A percentile compares a stretch with the other conserved stretches of the same genome.
These are phyloP conservation scores for Symmetrospora coprosmae DNA, from an alignment of 768 basidiomycete genomes.

Conservation along the genomic window DNA sequence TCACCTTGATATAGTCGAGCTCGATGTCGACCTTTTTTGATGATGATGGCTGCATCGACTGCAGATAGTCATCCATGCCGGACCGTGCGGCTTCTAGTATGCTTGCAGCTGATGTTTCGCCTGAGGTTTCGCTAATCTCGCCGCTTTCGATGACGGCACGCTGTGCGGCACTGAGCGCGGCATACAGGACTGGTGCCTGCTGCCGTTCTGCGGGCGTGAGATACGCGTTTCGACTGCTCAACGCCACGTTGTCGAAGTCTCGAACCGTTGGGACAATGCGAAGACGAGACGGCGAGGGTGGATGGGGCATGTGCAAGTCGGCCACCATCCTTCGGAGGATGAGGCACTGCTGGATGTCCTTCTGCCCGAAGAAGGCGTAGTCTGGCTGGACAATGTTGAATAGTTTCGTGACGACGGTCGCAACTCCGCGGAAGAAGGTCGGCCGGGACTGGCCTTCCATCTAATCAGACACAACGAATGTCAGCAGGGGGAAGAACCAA, in stretches of 20 bases:
- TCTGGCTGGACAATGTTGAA: slow-evolving; percentile 64
- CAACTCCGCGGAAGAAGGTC: slow-evolving; percentile 86
- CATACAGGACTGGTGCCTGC: slow-evolving; percentile 54
- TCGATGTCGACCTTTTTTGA: slow-evolving; percentile 43
- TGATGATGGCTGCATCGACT: slow-evolving; percentile 18
- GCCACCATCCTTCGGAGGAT: slow-evolving; percentile 60
- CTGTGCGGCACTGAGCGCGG: slow-evolving; percentile 52
- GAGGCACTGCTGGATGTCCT: slow-evolving; percentile 92
- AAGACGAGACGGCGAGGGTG: slow-evolving; percentile 50
- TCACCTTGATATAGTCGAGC: slow-evolving; percentile 79
- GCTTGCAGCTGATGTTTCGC: slow-evolving; percentile 14
- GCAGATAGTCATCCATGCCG: slow-evolving; percentile 19
- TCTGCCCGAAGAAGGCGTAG: slow-evolving; percentile 60
- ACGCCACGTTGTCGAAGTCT: slow-evolving; percentile 51
- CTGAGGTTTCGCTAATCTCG: too few species aligned
- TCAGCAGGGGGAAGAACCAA: too few species aligned
- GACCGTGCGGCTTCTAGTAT: slow-evolving; percentile 31
- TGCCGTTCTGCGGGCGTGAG: slow-evolving; percentile 51
- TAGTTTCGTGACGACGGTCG: slow-evolving; percentile 84
- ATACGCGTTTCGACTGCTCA: slow-evolving; percentile 83
- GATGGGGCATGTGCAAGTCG: slow-evolving; percentile 70
- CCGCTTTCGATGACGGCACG: slow-evolving; percentile 32
- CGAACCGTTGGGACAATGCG: slow-evolving; percentile 78
- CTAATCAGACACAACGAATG: too few species aligned
- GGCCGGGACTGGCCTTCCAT: slow-evolving; percentile 85